Evolutionary conservation across 116 monocot species (phyloP).

Genomic region (Trichopus zeylanicus): DNA sequence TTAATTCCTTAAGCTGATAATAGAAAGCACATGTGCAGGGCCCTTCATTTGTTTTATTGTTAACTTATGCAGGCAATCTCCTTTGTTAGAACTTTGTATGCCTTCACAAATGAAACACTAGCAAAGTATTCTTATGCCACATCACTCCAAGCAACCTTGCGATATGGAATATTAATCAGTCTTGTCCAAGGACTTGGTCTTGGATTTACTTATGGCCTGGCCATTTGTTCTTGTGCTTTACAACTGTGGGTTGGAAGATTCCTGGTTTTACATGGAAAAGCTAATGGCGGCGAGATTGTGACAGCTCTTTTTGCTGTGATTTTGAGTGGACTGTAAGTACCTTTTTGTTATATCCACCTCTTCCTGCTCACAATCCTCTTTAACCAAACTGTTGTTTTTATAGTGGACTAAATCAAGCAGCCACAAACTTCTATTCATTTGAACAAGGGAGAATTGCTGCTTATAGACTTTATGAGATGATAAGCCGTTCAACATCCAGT

Average conservation of each 20-base stretch:
- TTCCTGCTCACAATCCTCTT: neutral
- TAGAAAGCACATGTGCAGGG: neutral
- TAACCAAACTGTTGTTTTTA: constrained; percentile 12
- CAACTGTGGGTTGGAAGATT: constrained; percentile 96
- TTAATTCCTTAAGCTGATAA: no score
- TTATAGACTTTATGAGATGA: constrained; percentile 99
- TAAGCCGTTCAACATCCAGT: constrained; percentile 88
- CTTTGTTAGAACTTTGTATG: constrained; percentile 89
- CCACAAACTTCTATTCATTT: constrained; percentile 98
- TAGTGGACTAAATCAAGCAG: constrained; percentile 98
- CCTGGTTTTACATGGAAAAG: constrained; percentile 57
- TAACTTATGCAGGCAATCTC: constrained; percentile 71
- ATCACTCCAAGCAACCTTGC: constrained; percentile 95
- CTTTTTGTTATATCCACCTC: neutral
- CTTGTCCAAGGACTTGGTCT: constrained; percentile 99
- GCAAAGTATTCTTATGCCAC: constrained; percentile 99
- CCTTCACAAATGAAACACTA: constrained; percentile 93
- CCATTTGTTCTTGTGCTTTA: constrained; percentile 95
- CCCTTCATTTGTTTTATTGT: neutral
- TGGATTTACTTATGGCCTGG: constrained; percentile 99
- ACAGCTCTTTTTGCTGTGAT: constrained; percentile 92
- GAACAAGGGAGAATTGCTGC: constrained; percentile 99
- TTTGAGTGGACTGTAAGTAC: constrained; percentile 92
- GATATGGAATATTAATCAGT: constrained; percentile 97
- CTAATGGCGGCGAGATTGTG: constrained; percentile 91